Base-by-base conservation (phyloP, 768 basidiomycete genomes). In the Symmetrospora coprosmae region DNA sequence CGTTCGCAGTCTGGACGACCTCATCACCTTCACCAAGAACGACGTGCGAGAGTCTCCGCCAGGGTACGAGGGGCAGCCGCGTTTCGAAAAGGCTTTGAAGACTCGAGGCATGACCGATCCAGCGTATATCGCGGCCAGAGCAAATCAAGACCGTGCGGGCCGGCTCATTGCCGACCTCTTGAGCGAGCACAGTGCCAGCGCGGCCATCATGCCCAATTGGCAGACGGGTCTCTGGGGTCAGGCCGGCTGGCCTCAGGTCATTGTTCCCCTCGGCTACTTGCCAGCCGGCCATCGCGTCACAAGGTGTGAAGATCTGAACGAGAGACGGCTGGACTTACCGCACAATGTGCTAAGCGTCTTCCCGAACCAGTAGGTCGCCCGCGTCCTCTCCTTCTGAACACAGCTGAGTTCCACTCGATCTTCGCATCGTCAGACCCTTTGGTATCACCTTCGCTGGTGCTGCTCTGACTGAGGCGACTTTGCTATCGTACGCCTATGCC, bases 391-490 rank as follows among this genome's bases (percentile, higher is more conserved):
- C 8, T 8, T 16, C 9, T 46, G n/a, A n/a, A n/a, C n/a, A n/a
- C n/a, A n/a, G n/a, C n/a, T n/a, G n/a, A n/a, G n/a, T n/a, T n/a
- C n/a, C n/a, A n/a, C n/a, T n/a, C n/a, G n/a, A n/a, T n/a, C n/a
- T n/a, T n/a, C n/a, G n/a, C n/a, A n/a, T n/a, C n/a, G 13, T 9
- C 43, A 47, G 47, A 49, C 47, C 82, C 0, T 79, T 82, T 46
- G 82, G 82, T 0, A 69, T 83, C 5, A 77, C 80, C 2, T 83
- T 83, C 72, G 65, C 82, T 9, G 80, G 81, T 0, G 80, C 81
- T 0, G 79, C 78, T 14, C 83, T 79, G 68, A 78, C 78, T 40
- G 82, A 82, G 58, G 78, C 77, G 66, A 70, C 76, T 19, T 73
- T 83, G 43, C 76, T 84, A 59, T 74, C 78, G 0, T 76, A 80